These are phyloP conservation scores for Colletotrichum sojae DNA, from an alignment of 2,329 filamentous ascomycete species.

Conservation along the genomic window DNA sequence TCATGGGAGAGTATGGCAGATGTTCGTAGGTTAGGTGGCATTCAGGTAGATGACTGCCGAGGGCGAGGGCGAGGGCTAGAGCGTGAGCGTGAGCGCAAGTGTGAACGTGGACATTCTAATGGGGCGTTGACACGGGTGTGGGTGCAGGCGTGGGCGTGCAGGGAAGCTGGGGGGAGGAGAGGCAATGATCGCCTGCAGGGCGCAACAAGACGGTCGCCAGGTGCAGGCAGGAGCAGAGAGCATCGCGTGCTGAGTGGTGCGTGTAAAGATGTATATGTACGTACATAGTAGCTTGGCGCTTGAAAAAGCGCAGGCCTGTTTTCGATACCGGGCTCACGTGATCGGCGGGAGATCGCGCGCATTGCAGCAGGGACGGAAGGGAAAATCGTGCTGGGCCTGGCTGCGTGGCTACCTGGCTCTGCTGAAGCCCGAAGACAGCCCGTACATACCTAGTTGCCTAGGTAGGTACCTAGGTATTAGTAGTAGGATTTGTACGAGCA, in stretches of 20 bases:
- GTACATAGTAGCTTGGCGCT: not conserved
- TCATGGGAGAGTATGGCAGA: not conserved
- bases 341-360: conserved; percentile 41
- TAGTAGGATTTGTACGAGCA: too few species aligned
- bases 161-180: conserved; percentile 6
- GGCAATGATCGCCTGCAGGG: conserved; percentile 33
- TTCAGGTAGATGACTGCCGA: not conserved
- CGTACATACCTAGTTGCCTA: too few species aligned
- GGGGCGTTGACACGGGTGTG: too few species aligned
- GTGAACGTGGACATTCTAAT: too few species aligned
- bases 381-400: conserved; percentile 16
- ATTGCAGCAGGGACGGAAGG: conserved; percentile 38
- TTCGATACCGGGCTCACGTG: conserved; percentile 34
- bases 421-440: too few species aligned
- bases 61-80: too few species aligned
- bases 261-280: too few species aligned
- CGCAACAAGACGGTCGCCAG: not conserved
- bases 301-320: conserved; percentile 2
- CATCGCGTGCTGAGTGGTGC: too few species aligned
- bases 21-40: not conserved
- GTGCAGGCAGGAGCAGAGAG: not conserved
- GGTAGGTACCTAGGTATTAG: too few species aligned
- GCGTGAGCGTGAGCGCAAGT: too few species aligned
- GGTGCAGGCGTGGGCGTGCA: conserved; percentile 3
- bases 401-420: too few species aligned